Percentiles rank a stretch among this genome's conserved stretches.
Evolutionary conservation across 2,329 filamentous ascomycete species (phyloP).

Genomic region (Chrysoporthe deuterocubensis): DNA sequence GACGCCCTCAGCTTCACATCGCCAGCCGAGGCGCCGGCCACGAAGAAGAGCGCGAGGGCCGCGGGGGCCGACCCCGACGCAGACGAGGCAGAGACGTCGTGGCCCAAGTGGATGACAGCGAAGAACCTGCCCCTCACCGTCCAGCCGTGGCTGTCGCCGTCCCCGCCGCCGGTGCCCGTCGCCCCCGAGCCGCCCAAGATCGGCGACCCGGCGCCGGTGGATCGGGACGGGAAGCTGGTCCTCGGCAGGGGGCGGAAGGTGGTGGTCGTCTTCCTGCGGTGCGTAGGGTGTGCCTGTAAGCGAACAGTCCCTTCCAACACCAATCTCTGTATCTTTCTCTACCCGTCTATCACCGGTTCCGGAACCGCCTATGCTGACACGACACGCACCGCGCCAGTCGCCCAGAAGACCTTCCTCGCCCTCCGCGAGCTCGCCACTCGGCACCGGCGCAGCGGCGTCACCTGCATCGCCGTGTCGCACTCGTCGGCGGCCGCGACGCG

Average conservation of each 20-base stretch:
- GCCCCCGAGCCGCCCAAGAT: conserved; percentile 48
- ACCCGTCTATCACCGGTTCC: too few relatives aligned
- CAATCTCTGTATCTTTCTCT: not conserved
- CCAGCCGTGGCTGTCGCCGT: conserved; percentile 56
- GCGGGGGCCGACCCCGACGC: conserved; percentile 28
- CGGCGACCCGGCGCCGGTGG: conserved; percentile 53
- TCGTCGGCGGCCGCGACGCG: conserved; percentile 59
- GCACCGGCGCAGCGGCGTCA: conserved; percentile 42
- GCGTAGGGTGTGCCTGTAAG: conserved; percentile 61
- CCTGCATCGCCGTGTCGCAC: conserved; percentile 64
- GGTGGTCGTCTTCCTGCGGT: conserved; percentile 57
- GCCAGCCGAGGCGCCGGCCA: conserved; percentile 32
- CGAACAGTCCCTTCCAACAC: conserved; percentile 21
- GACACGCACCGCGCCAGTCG: conserved; percentile 43
- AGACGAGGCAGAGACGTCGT: conserved; percentile 27
- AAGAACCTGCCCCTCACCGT: conserved; percentile 56
- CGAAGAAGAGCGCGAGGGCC: not conserved
- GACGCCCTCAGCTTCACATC: conserved; percentile 51
- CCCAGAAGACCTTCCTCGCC: conserved; percentile 60
- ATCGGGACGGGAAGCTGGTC: conserved; percentile 49
- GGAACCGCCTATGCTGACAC: not conserved
- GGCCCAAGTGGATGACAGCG: conserved; percentile 54
- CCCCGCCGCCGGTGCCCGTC: conserved; percentile 54
- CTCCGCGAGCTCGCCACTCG: conserved; percentile 59
- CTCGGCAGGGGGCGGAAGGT: conserved; percentile 45